Base-by-base conservation (phyloP, 345 rosid species). In the Punica granatum region DNA sequence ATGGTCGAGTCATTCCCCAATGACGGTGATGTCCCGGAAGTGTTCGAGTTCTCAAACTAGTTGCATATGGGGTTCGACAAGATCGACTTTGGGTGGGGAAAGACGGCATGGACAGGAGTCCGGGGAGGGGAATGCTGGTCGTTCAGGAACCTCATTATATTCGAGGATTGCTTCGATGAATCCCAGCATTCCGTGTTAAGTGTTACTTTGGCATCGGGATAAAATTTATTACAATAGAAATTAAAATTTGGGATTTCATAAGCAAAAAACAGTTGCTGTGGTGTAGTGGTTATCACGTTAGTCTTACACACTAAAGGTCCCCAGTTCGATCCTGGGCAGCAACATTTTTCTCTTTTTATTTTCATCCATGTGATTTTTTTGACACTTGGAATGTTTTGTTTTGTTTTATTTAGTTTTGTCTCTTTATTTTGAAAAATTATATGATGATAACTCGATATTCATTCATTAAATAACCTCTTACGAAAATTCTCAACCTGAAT, bases 291-390 rank as follows among this genome's bases (percentile, higher is more conserved):
- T 74, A 81, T 84, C 80, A 81, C 78, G 81, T 81, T 74, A 73
- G 84, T 76, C 74, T 79, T 84, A 81, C 88, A 79, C 85, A 72
- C 82, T 71, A 72, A 84, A 77, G 79, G 82, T 74, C 86, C 42
- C 84, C 78, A 76, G 83, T 79, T 79, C 75, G 82, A 82, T 81
- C 78, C 81, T 81, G 81, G 81, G 85, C 85, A 81, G 82, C 74
- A 83, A 62, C 87, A 83, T 60, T 19, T 8, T 7, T 10, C 2
- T 6, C 18, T 48, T 13, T 0, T 10, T 15, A 12, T 43, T 43
- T 43, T 11, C 16, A 43, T 12, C 1, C 18, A 14, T 15, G 0
- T 12, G 5, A 43, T 8, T 1, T 43, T 15, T 43, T 19, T 37
- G 11, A n/a, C n/a, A n/a, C n/a, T n/a, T n/a, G n/a, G n/a, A n/a